Evolutionary conservation across 225 moss, liverwort and hornwort genomes (phyloP).

Genomic region (Sphagnum contortum): DNA sequence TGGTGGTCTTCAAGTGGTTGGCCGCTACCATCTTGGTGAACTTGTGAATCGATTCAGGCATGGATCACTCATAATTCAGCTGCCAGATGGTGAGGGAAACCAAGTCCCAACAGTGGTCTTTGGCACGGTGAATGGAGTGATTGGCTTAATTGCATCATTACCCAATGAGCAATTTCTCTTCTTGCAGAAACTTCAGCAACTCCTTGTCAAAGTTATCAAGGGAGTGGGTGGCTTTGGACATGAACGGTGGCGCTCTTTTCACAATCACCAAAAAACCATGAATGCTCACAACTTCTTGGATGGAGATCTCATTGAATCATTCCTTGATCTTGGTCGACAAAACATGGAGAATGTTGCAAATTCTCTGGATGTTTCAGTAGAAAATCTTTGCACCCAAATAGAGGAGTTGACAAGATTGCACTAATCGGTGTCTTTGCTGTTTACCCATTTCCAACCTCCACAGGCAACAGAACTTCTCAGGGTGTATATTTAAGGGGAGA

Average conservation of each 20-base stretch:
- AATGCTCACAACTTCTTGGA: constrained; percentile 90
- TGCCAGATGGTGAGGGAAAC: constrained; percentile 83
- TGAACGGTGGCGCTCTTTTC: constrained; percentile 94
- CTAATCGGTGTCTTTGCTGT: constrained; percentile 13
- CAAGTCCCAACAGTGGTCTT: constrained; percentile 90
- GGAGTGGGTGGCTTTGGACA: constrained; percentile 90
- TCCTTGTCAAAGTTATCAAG: constrained; percentile 88
- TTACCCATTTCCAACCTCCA: too few species aligned
- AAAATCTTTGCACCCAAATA: constrained; percentile 91
- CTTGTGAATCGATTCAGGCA: constrained; percentile 96
- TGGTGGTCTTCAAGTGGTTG: constrained; percentile 68
- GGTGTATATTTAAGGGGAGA: too few species aligned
- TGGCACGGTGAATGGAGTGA: constrained; percentile 86
- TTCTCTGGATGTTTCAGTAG: constrained; percentile 55
- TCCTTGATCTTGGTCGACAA: constrained; percentile 71
- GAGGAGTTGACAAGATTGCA: constrained; percentile 91
- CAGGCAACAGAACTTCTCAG: too few species aligned
- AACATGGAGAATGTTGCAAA: constrained; percentile 82
- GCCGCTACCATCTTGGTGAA: constrained; percentile 90
- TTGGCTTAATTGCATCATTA: constrained; percentile 89
- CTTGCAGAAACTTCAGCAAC: constrained; percentile 67
- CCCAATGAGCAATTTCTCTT: constrained; percentile 81
- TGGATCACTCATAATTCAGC: constrained; percentile 88
- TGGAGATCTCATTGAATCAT: constrained; percentile 90
- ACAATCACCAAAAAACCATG: constrained; percentile 77